Evolutionary conservation across 164 flowering plant genomes (phyloP), one percentile per base, ranked within the genome.

Genomic region (Vitis rupestris): DNA sequence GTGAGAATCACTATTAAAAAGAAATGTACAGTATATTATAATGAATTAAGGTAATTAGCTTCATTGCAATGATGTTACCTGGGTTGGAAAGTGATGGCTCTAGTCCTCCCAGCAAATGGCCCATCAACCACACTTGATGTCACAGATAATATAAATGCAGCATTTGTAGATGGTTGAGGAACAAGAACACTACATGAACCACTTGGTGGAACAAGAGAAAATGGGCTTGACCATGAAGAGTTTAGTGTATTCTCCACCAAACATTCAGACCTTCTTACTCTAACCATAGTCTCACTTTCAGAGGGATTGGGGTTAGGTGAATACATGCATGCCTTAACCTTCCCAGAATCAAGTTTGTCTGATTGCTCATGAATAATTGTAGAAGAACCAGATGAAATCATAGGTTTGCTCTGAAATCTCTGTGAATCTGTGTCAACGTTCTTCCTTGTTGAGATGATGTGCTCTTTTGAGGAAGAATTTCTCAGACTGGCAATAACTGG

Each of bases 41-140:
- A 4, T 29, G 53, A 5, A 61, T 10, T 27, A 50, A 56, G 2
- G 17, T 29, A 14, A 6, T 64, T 59, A 70, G 12, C 16, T 2
- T 61, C 1, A 47, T 37, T 16, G 50, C 59, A 73, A 29, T 19
- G 19, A 47, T 9, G 59, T 49, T 79, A 93, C 99, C 98, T 85
- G 16, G 97, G 98, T 74, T 95, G 98, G 75, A 95, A 88, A 48
- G 88, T 86, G 72, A 95, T 82, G 23, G 88, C 86, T 70, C 81
- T 87, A 49, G 95, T 91, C 77, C 83, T 83, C 47, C 88, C 91
- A 70, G 82, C 72, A 77, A 85, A 79, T 56, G 88, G 87, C 59
- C 87, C 96, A 70, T 81, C 68, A 69, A 89, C 73, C 23, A 80
- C 82, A 81, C 74, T 82, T 27, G 89, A 85, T 66, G 98, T 79